These are phyloP conservation scores for Pichia insulana DNA, from an alignment of 805 yeast genomes.

Conservation along the genomic window DNA sequence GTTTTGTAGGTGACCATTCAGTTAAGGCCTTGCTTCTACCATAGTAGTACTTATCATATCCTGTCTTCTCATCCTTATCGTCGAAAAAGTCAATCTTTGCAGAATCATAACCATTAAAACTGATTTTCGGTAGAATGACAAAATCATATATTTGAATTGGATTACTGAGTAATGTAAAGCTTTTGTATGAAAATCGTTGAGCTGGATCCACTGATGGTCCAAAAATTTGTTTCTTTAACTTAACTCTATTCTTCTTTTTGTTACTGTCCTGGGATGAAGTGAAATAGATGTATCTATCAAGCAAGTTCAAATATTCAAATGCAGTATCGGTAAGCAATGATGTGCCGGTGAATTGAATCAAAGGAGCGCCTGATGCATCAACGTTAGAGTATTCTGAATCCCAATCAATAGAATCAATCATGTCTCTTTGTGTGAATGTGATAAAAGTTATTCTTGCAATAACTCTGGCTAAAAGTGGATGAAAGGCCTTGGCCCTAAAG, in stretches of 20 bases:
- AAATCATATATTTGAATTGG: conserved; percentile 28
- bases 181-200: conserved; percentile 19
- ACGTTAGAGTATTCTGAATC: conserved; percentile 19
- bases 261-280: conserved; percentile 18
- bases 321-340: conserved; percentile 26
- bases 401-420: conserved; percentile 23
- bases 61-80: conserved; percentile 21
- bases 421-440: conserved; percentile 21
- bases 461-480: conserved; percentile 26
- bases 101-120: conserved; percentile 22
- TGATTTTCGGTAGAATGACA: conserved; percentile 23
- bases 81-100: conserved; percentile 19
- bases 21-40: conserved; percentile 21
- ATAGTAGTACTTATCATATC: conserved; percentile 20
- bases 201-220: conserved; percentile 21
- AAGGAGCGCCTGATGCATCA: conserved; percentile 26
- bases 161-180: conserved; percentile 20
- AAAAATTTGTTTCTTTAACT: conserved; percentile 13
- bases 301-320: conserved; percentile 23
- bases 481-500: conserved; percentile 26
- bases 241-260: conserved; percentile 6
- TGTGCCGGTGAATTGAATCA: conserved; percentile 27
- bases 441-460: conserved; percentile 27
- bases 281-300: conserved; percentile 16
- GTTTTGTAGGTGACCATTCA: conserved; percentile 16